A percentile compares a stretch with the other conserved stretches of the same genome.
These are phyloP conservation scores for Curvularia lunata DNA, from an alignment of 2,329 filamentous ascomycete genomes.

Conservation along the genomic window DNA sequence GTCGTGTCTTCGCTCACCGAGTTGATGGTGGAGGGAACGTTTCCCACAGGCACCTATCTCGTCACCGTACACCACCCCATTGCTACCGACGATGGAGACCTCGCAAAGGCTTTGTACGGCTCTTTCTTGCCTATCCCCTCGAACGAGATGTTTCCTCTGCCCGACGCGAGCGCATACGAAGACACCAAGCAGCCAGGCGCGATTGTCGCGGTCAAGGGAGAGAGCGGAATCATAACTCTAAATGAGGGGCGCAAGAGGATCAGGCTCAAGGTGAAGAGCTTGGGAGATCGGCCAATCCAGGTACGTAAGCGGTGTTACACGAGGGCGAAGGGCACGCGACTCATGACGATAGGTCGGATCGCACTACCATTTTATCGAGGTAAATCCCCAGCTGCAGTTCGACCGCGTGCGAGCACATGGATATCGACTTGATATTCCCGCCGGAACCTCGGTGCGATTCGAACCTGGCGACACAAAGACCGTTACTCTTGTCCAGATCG, in stretches of 20 bases:
- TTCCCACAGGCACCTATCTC: conserved; percentile 87
- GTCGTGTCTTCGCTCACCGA: conserved; percentile 80
- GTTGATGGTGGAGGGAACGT: conserved; percentile 94
- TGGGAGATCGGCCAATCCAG: conserved; percentile 88
- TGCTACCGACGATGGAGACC: conserved; percentile 81
- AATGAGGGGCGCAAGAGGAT: conserved; percentile 78
- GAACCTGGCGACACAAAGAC: conserved; percentile 93
- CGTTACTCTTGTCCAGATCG: conserved; percentile 87
- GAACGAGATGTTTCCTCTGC: conserved; percentile 69
- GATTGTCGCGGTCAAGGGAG: conserved; percentile 72
- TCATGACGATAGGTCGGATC: conserved; percentile 69
- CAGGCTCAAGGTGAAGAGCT: conserved; percentile 78
- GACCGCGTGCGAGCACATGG: conserved; percentile 84
- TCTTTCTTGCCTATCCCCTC: conserved; percentile 85
- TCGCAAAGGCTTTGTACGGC: conserved; percentile 86
- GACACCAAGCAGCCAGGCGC: conserved; percentile 77
- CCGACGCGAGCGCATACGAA: conserved; percentile 69
- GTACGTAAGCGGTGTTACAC: conserved; percentile 52
- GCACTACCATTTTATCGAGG: conserved; percentile 95
- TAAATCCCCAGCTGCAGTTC: conserved; percentile 88
- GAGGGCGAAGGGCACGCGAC: not conserved
- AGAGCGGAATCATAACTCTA: conserved; percentile 68
- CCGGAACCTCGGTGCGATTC: conserved; percentile 90
- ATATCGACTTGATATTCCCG: conserved; percentile 85
- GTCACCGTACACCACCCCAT: conserved; percentile 94